Conservation (phyloP, 2,329 filamentous ascomycete species). For the Teratosphaeria gauchensis region DNA sequence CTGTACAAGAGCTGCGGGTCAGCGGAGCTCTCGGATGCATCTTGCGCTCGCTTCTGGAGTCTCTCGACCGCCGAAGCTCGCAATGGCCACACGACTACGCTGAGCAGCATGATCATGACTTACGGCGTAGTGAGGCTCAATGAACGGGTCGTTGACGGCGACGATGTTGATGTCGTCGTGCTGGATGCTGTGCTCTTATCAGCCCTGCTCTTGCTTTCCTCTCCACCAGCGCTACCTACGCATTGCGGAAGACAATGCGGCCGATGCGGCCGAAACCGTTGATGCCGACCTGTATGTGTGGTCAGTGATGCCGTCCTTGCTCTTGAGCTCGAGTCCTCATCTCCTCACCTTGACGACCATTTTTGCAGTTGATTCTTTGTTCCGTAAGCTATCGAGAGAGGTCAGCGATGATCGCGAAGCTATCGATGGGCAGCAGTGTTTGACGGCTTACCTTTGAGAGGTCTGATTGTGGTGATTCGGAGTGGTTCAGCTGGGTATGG, state of each 20-base stretch:
- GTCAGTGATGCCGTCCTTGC: not conserved
- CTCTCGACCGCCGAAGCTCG: not conserved
- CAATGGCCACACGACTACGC: not conserved
- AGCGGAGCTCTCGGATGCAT: constrained; percentile 6
- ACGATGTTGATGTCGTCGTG: constrained; percentile 83
- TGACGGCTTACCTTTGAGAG: not conserved
- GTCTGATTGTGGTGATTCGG: not conserved
- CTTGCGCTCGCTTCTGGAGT: not conserved
- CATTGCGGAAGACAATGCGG: constrained; percentile 98
- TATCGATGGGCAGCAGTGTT: not conserved
- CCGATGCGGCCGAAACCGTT: constrained; percentile 99
- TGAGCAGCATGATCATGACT: constrained; percentile 30
- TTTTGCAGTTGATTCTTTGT: not conserved
- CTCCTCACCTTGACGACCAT: constrained; percentile 9
- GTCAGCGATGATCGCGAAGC: not conserved
- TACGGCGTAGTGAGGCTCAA: constrained; percentile 95
- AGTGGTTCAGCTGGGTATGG: not conserved
- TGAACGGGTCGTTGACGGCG: constrained; percentile 99
- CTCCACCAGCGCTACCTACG: constrained; percentile 44
- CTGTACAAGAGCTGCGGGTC: constrained; percentile 36
- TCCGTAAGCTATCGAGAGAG: not conserved
- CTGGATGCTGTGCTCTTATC: constrained; percentile 51
- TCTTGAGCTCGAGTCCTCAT: not conserved
- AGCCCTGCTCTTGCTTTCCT: constrained; percentile 9
- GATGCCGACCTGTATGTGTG: constrained; percentile 70